A percentile compares a stretch with the other conserved stretches of the same genome.
Conservation (phyloP, 1,284 basidiomycete genomes). For the Pseudozyma tsukubaensis region DNA sequence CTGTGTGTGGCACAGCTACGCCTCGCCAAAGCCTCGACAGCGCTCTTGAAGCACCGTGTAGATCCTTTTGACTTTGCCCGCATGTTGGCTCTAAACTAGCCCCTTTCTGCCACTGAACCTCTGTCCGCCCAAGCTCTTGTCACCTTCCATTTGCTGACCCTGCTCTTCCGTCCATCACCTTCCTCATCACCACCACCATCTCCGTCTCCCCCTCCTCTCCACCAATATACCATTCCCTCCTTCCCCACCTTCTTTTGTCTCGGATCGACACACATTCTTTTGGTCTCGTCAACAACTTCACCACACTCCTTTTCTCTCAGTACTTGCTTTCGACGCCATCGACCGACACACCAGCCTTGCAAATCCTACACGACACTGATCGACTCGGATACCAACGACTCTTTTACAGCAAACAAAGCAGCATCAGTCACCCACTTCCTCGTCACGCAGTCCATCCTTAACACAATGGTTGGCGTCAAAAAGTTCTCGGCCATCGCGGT, state of each 20-base stretch:
- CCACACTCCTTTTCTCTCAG: slow-evolving; percentile 24
- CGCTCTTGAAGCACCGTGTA: slow-evolving; percentile 21
- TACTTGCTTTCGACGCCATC: neutral
- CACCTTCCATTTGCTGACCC: neutral
- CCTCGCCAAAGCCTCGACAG: neutral
- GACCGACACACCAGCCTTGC: neutral
- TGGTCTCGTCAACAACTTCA: slow-evolving; percentile 2
- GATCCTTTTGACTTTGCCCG: slow-evolving; percentile 18
- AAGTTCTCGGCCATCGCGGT: slow-evolving; percentile 35
- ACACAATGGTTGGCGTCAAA: slow-evolving; percentile 32
- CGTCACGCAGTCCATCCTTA: neutral
- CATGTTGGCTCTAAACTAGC: neutral
- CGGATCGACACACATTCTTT: slow-evolving; percentile 24
- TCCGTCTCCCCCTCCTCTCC: neutral
- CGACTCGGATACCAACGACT: neutral
- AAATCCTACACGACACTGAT: neutral
- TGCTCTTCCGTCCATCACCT: slow-evolving; percentile 12
- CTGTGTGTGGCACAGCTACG: neutral
- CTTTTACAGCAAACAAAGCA: neutral
- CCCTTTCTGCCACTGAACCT: no score
- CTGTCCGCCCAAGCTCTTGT: slow-evolving; percentile 1
- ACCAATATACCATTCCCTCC: neutral
- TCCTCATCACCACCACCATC: slow-evolving; percentile 20
- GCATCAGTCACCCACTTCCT: no score
- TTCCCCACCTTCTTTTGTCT: slow-evolving; percentile 6